Evolutionary conservation across 192 early-diverging fungal genomes (phyloP), one percentile per base, ranked within the genome.

Genomic region (Anaeromyces robustus): DNA sequence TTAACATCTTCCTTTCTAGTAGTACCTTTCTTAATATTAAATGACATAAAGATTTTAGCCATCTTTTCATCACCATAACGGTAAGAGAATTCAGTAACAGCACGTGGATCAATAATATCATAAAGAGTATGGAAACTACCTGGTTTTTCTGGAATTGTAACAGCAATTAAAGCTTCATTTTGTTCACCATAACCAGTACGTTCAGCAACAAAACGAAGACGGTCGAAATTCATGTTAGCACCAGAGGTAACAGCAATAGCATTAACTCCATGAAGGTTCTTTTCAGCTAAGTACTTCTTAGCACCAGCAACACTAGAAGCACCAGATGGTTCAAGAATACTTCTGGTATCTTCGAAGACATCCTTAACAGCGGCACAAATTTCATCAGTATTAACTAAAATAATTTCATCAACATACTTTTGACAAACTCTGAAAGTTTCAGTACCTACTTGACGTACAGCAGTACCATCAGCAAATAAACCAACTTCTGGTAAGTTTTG

Each of bases 161-260:
- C 94, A 4, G 91, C 93, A 31, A 96, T 87, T n/a, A 99, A 89
- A 4, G 92, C 98, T 85, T 99, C 98, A 77, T 84, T 88, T 37
- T 94, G 87, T 85, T 99, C 98, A 78, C 98, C 97, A n/a, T 98
- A 84, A 9, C 93, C 92, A 6, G 98, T 95, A 78, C 98, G 92
- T 84, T 99, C 96, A 22, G 96, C 95, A 1, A 99, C 96, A 82
- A 98, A 98, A 59, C 96, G 91, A n/a, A 99, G 88, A 1, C 96
- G 92, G 84, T 97, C 96, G 91, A 98, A 99, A 85, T 99, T 97
- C 92, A 98, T 97, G 87, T 99, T 99, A 52, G 98, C 98, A 22
- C 98, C 98, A 22, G 92, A 94, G 30, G 92, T 90, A 79, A 97
- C 88, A 12, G 94, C 91, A 28, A 99, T 91, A 6, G 52, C 30